A percentile compares a stretch with the other conserved stretches of the same genome.
Evolutionary conservation across 768 basidiomycete species (phyloP).

Genomic region (Phaffia australis): DNA sequence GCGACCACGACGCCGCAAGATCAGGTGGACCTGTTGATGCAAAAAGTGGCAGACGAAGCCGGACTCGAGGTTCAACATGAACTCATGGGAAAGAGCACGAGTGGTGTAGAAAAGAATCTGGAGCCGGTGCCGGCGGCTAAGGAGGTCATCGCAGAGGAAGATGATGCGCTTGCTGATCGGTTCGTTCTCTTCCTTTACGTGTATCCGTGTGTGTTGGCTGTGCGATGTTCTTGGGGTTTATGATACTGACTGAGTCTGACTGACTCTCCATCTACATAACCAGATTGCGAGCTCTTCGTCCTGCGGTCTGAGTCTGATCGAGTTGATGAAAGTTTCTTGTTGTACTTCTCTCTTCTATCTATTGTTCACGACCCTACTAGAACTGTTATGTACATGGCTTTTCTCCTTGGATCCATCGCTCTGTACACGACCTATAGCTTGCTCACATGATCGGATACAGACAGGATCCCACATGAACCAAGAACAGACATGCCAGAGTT

Average conservation of each 20-base stretch:
- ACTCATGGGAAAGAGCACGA: slow-evolving; percentile 51
- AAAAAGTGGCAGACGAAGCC: slow-evolving; percentile 92
- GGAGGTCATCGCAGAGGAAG: slow-evolving; percentile 47
- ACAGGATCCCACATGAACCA: too few species aligned
- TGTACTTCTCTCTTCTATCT: not conserved
- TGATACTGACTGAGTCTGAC: not conserved
- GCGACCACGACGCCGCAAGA: slow-evolving; percentile 92
- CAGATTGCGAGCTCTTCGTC: slow-evolving; percentile 24
- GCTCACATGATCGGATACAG: too few species aligned
- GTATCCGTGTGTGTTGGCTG: too few species aligned
- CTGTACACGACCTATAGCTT: too few species aligned
- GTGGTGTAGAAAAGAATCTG: slow-evolving; percentile 47
- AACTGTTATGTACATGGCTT: too few species aligned
- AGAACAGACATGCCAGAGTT: too few species aligned
- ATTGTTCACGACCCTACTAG: not conserved
- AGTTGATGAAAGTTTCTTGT: not conserved
- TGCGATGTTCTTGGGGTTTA: not conserved
- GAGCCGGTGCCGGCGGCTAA: slow-evolving; percentile 52
- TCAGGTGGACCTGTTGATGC: slow-evolving; percentile 83
- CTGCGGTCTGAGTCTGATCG: slow-evolving; percentile 12
- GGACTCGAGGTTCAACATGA: slow-evolving; percentile 92
- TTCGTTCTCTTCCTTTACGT: slow-evolving; percentile 38
- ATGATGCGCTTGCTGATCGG: slow-evolving; percentile 58
- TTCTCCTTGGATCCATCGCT: too few species aligned
- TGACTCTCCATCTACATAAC: not conserved